phyloP scores from a whole-genome alignment of 1,139 yeast genomes.

The Candida pseudocylindracea region DNA sequence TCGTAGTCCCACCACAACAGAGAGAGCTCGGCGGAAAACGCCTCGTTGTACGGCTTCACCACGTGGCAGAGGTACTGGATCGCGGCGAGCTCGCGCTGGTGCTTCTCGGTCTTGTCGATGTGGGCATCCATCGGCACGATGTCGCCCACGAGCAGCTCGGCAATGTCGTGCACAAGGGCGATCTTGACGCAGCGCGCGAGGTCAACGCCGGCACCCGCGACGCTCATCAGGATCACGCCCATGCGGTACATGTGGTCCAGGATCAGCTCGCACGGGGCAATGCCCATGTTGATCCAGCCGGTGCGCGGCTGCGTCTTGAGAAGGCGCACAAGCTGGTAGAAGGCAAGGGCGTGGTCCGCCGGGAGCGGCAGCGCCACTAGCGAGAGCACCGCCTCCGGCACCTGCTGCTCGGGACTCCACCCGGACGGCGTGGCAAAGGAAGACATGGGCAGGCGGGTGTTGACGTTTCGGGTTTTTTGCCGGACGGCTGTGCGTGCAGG shows the following conservation, averaged over 20 bases:
- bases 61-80: constrained; percentile 43
- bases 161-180: constrained; percentile 82
- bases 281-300: constrained; percentile 75
- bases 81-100: constrained; percentile 57
- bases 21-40: constrained; percentile 42
- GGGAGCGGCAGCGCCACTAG: constrained; percentile 11
- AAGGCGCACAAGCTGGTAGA: constrained; percentile 53
- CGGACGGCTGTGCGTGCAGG: constrained; percentile 9
- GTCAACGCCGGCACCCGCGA: constrained; percentile 19
- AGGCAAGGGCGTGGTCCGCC: constrained; percentile 35
- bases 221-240: constrained; percentile 64
- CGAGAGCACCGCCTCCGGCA: constrained; percentile 26
- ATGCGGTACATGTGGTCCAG: constrained; percentile 96
- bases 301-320: constrained; percentile 73
- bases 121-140: constrained; percentile 62
- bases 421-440: background rate
- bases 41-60: constrained; percentile 37
- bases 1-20: constrained; percentile 85
- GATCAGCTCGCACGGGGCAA: constrained; percentile 49
- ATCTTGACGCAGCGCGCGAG: constrained; percentile 53
- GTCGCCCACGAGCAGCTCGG: constrained; percentile 87
- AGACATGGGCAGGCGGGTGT: too few relatives aligned
- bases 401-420: constrained; percentile 40
- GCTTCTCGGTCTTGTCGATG: constrained; percentile 48
- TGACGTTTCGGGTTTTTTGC: too few relatives aligned